Percentiles rank a stretch among this genome's conserved stretches.
Conservation (phyloP, 139 green algal genomes). For the Chlorella vulgaris region DNA sequence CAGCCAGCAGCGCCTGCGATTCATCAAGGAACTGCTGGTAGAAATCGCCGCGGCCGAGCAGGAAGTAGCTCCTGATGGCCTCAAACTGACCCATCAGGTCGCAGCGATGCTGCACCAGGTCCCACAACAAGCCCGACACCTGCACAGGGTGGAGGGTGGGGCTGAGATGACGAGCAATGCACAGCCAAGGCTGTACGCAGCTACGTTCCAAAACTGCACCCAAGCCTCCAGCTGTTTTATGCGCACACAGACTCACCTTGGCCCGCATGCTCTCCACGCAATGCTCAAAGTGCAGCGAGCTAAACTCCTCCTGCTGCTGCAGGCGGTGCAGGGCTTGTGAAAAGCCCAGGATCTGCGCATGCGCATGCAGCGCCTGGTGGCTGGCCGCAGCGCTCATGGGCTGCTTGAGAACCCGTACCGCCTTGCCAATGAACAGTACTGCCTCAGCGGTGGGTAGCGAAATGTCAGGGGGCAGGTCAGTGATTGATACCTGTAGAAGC, state of each 20-base stretch:
- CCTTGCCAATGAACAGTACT: constrained; percentile 83
- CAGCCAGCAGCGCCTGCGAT: constrained; percentile 60
- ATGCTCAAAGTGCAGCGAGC: background rate
- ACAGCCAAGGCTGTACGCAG: too few relatives aligned
- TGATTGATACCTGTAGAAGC: constrained; percentile 52
- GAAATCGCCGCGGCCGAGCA: constrained; percentile 85
- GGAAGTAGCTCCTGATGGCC: constrained; percentile 81
- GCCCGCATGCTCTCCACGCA: constrained; percentile 22
- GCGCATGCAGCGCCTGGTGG: constrained; percentile 54
- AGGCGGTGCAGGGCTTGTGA: constrained; percentile 54
- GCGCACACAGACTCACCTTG: too few relatives aligned
- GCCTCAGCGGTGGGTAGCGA: constrained; percentile 58
- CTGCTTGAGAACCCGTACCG: constrained; percentile 76
- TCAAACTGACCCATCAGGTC: constrained; percentile 74
- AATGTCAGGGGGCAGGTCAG: constrained; percentile 64
- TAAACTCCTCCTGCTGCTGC: constrained; percentile 27
- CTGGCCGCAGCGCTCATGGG: constrained; percentile 20
- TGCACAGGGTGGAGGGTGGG: background rate
- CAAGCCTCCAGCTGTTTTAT: too few relatives aligned
- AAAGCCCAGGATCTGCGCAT: constrained; percentile 53
- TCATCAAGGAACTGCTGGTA: constrained; percentile 84
- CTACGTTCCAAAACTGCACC: too few relatives aligned
- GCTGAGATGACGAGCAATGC: too few relatives aligned
- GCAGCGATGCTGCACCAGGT: constrained; percentile 76
- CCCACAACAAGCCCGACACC: constrained; percentile 75